phyloP scores from a whole-genome alignment of 768 basidiomycete genomes.

The Leccinum pellstonianum region DNA sequence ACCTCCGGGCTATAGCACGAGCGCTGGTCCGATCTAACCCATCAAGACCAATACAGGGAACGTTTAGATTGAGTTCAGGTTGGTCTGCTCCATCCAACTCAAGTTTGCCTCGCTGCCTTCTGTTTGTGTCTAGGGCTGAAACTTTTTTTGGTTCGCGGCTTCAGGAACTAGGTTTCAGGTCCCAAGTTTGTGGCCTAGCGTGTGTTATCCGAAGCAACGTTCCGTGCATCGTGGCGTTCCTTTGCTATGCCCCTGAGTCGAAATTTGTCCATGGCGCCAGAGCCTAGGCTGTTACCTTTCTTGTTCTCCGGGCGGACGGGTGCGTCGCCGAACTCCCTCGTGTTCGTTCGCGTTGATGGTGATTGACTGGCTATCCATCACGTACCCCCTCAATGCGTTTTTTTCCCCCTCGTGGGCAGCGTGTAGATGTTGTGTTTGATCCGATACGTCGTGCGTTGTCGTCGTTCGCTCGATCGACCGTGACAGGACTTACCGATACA shows the following conservation, averaged over 20 bases:
- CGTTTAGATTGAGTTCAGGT: constrained; percentile 1
- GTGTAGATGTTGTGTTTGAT: not conserved
- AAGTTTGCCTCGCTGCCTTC: constrained; percentile 2
- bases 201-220: not conserved
- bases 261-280: not conserved
- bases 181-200: not conserved
- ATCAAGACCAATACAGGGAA: not conserved
- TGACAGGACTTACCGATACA: not conserved
- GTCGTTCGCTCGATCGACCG: not conserved
- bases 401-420: not conserved
- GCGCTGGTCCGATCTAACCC: not conserved
- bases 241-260: not conserved
- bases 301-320: not conserved
- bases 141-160: not conserved
- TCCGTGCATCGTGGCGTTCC: constrained; percentile 9
- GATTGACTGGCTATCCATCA: not conserved
- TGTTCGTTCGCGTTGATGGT: not conserved
- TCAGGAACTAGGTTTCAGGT: not conserved
- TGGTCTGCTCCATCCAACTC: not conserved
- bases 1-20: not conserved
- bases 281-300: not conserved
- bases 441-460: not conserved
- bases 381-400: not conserved
- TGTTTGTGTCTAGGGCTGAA: not conserved
- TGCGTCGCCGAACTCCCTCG: not conserved